Percentiles rank a stretch among this genome's conserved stretches.
Evolutionary conservation across 2,329 filamentous ascomycete species (phyloP).

Genomic region (Monosporascus sp.): DNA sequence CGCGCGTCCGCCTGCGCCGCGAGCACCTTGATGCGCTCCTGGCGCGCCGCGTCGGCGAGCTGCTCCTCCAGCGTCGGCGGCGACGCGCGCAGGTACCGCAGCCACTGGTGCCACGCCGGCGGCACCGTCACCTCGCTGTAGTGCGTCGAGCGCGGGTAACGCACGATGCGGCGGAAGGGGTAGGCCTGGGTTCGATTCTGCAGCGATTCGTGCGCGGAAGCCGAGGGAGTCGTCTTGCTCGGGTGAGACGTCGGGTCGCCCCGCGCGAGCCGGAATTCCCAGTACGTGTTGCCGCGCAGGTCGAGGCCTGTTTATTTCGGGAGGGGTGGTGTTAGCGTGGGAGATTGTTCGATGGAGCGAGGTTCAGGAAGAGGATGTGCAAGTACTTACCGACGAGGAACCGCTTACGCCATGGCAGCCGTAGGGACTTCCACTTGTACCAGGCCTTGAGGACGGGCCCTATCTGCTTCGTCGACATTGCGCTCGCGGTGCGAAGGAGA

Average conservation of each 20-base stretch:
- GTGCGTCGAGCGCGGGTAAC: slow-evolving; percentile 51
- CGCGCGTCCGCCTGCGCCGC: slow-evolving; percentile 58
- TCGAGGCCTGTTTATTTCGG: slow-evolving; percentile 46
- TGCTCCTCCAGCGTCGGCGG: slow-evolving; percentile 56
- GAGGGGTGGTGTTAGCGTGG: neutral
- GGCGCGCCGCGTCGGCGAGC: slow-evolving; percentile 45
- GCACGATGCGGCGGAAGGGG: slow-evolving; percentile 57
- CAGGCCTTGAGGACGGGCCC: slow-evolving; percentile 39
- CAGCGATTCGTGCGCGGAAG: slow-evolving; percentile 4
- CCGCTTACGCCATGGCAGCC: slow-evolving; percentile 58
- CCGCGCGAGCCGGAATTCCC: slow-evolving; percentile 56
- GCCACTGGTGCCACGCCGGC: slow-evolving; percentile 65
- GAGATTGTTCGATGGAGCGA: neutral
- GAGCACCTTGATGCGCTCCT: slow-evolving; percentile 47
- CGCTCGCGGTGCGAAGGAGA: neutral
- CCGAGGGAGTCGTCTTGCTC: neutral
- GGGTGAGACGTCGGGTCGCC: slow-evolving; percentile 18
- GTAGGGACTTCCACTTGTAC: slow-evolving; percentile 58
- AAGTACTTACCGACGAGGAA: slow-evolving; percentile 53
- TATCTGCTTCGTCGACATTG: slow-evolving; percentile 33
- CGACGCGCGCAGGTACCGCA: slow-evolving; percentile 52
- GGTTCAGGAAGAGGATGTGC: neutral
- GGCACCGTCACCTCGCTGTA: slow-evolving; percentile 51
- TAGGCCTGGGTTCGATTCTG: slow-evolving; percentile 22
- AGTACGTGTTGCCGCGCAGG: slow-evolving; percentile 62